Conservation (phyloP, 2,329 filamentous ascomycete species). For the Graphiopsis chlorocephala region DNA sequence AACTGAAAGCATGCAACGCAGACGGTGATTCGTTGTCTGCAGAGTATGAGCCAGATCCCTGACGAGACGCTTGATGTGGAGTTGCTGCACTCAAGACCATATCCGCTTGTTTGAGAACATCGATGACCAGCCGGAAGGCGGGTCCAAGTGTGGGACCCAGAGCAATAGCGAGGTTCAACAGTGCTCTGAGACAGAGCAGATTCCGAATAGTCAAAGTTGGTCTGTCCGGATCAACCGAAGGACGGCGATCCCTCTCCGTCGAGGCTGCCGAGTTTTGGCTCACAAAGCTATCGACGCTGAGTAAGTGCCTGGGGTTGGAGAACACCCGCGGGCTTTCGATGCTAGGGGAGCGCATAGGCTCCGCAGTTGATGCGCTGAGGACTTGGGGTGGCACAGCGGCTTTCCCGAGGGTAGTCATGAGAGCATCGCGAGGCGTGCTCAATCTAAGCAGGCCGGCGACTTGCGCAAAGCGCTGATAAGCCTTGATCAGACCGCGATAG, state of each 20-base stretch:
- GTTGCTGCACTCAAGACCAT: conserved; percentile 64
- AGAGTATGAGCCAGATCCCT: conserved; percentile 20
- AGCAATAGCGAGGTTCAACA: conserved; percentile 94
- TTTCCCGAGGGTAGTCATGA: conserved; percentile 90
- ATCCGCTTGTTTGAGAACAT: conserved; percentile 89
- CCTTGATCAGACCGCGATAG: conserved; percentile 85
- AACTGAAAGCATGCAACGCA: conserved; percentile 50
- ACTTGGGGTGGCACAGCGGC: conserved; percentile 83
- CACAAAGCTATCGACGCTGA: conserved; percentile 70
- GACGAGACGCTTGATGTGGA: conserved; percentile 27
- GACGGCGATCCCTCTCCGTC: conserved; percentile 58
- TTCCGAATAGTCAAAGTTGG: conserved; percentile 79
- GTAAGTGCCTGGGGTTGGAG: conserved; percentile 66
- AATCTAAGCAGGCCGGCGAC: conserved; percentile 86
- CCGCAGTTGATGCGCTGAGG: conserved; percentile 39
- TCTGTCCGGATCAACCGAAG: conserved; percentile 51
- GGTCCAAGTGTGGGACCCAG: conserved; percentile 80
- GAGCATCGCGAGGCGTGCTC: conserved; percentile 84
- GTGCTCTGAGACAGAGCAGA: conserved; percentile 79
- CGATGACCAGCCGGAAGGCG: conserved; percentile 88
- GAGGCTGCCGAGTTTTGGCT: conserved; percentile 54
- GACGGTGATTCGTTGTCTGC: conserved; percentile 27
- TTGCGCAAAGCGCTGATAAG: conserved; percentile 93
- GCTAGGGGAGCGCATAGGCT: conserved; percentile 31
- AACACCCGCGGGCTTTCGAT: conserved; percentile 60